These are phyloP conservation scores for Leccinum subrobustum DNA, from an alignment of 1,284 basidiomycete species.

Conservation along the genomic window DNA sequence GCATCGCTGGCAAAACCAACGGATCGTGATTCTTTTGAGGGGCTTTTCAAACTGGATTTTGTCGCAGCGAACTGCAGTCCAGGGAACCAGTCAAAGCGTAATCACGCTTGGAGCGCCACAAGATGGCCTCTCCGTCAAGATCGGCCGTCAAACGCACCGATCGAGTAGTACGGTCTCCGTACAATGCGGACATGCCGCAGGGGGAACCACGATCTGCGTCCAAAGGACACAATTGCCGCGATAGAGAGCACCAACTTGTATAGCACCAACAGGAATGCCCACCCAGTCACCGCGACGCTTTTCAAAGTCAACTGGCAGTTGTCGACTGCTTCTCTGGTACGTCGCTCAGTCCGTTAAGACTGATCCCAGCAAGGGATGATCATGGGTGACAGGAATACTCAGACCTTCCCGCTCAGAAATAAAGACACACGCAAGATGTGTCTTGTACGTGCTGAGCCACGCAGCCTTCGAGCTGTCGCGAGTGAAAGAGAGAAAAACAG, in stretches of 20 bases:
- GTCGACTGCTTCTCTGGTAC: slow-evolving; percentile 41
- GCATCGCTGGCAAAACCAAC: background rate
- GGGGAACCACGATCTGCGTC: slow-evolving; percentile 9
- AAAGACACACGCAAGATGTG: background rate
- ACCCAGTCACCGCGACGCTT: slow-evolving; percentile 29
- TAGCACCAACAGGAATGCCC: background rate
- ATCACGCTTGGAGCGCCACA: background rate
- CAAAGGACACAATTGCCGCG: slow-evolving; percentile 8
- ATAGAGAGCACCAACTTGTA: slow-evolving; percentile 10
- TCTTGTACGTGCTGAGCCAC: slow-evolving; percentile 41
- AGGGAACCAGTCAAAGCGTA: background rate
- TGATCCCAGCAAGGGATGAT: background rate
- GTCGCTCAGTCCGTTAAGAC: slow-evolving; percentile 25
- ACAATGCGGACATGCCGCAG: background rate
- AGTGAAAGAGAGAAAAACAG: background rate
- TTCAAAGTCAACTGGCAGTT: slow-evolving; percentile 28
- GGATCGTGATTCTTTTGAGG: background rate
- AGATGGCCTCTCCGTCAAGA: too few species aligned
- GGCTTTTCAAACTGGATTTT: background rate
- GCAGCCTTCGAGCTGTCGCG: slow-evolving; percentile 37
- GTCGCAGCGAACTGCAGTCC: background rate
- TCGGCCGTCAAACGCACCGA: too few species aligned
- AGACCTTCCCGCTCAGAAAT: slow-evolving; percentile 10
- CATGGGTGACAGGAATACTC: background rate
- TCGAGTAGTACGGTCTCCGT: background rate